phyloP scores from a whole-genome alignment of 176 grass and related monocot genomes.

The Triticum aestivum region IWGSC_CS_RefSeq_v2.1 NC_057801.1:647018012-647018511 shows the following conservation, averaged over 20 bases:
- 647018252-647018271: not conserved
- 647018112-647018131: not conserved
- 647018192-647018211: not conserved
- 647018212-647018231: not conserved
- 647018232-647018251: not conserved
- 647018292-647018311: not conserved
- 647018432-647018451: not conserved
- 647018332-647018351: not conserved
- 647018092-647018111: not conserved
- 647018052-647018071: slow-evolving; percentile 16
- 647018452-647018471: not conserved
- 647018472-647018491: not conserved
- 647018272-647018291: not conserved
- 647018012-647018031: not conserved
- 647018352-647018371: not conserved
- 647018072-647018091: not conserved
- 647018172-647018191: not conserved
- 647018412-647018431: not conserved
- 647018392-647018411: not conserved
- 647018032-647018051: not conserved
- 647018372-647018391: not conserved
- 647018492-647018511: not conserved
- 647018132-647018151: not conserved
- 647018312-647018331: not conserved
- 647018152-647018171: not conserved